A percentile compares a stretch with the other conserved stretches of the same genome.
These are phyloP conservation scores for Boletus holoroseus DNA, from an alignment of 1,284 basidiomycete species.

Conservation along the genomic window DNA sequence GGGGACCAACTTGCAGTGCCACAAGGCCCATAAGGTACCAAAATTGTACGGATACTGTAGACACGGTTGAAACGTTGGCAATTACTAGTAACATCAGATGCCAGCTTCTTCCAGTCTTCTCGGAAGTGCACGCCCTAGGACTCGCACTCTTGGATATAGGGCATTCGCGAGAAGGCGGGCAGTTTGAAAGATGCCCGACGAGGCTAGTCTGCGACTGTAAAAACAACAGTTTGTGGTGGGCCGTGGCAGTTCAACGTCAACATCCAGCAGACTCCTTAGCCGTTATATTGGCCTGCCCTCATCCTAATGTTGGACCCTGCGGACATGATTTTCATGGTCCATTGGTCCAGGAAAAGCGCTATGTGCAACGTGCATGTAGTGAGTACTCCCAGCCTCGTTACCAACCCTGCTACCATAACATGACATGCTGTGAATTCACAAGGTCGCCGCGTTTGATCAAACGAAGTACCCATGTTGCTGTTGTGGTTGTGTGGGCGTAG, in stretches of 20 bases:
- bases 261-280: neutral
- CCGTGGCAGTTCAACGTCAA: neutral
- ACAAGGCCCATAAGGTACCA: neutral
- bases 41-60: neutral
- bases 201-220: neutral
- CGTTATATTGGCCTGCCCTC: neutral
- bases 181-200: neutral
- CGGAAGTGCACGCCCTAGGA: neutral
- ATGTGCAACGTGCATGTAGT: slow-evolving; percentile 10
- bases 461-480: neutral
- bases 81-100: too few relatives aligned
- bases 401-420: neutral
- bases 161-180: neutral
- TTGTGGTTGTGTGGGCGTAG: slow-evolving; percentile 1
- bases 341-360: neutral
- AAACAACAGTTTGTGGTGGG: neutral
- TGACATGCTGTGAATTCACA: slow-evolving; percentile 8
- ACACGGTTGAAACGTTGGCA: too few relatives aligned
- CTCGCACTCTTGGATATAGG: neutral
- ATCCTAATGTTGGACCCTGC: neutral
- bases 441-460: slow-evolving; percentile 20
- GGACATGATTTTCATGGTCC: neutral
- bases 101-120: neutral
- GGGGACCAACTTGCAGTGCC: neutral
- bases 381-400: slow-evolving; percentile 8